Evolutionary conservation across 1,139 yeast genomes (phyloP), one percentile per base, ranked within the genome.

Genomic region (Lodderomyces oxycetoniae): DNA sequence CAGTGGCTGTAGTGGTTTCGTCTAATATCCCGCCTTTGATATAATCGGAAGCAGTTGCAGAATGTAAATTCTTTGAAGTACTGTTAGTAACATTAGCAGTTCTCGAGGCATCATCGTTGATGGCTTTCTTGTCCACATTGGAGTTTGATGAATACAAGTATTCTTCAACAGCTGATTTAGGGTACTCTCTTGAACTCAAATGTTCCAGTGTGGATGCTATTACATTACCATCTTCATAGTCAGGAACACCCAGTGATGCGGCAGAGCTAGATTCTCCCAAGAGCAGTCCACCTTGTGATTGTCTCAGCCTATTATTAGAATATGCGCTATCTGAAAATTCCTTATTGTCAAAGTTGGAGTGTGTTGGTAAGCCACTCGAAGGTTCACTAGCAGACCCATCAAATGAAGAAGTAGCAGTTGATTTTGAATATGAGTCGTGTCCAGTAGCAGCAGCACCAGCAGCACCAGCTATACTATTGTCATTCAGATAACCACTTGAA

Each of bases 151-250:
- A 28, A 9, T 32, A 34, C 10, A 34, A 34, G 27, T 31, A 30
- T 12, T 35, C 36, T 22, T 29, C 16, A 8, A 29, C 34, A 21
- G 36, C 36, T 13, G 28, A n/a, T 20, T 33, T 25, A 10, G 38
- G 38, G 23, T 37, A 34, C 12, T 35, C 34, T 17, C 27, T 31
- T n/a, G 38, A 32, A 8, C 36, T 36, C 28, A 28, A 28, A n/a
- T n/a, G n/a, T n/a, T n/a, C n/a, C n/a, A n/a, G n/a, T n/a, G n/a
- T n/a, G n/a, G n/a, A n/a, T n/a, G n/a, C n/a, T n/a, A n/a, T n/a
- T n/a, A n/a, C n/a, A n/a, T n/a, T n/a, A n/a, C n/a, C n/a, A n/a
- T n/a, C n/a, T n/a, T n/a, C n/a, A n/a, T n/a, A n/a, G n/a, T n/a
- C n/a, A n/a, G n/a, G n/a, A n/a, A n/a, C n/a, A n/a, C n/a, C n/a